Evolutionary conservation across 805 yeast species (phyloP), one percentile per base, ranked within the genome.

Genomic region (Ogataea corticis): DNA sequence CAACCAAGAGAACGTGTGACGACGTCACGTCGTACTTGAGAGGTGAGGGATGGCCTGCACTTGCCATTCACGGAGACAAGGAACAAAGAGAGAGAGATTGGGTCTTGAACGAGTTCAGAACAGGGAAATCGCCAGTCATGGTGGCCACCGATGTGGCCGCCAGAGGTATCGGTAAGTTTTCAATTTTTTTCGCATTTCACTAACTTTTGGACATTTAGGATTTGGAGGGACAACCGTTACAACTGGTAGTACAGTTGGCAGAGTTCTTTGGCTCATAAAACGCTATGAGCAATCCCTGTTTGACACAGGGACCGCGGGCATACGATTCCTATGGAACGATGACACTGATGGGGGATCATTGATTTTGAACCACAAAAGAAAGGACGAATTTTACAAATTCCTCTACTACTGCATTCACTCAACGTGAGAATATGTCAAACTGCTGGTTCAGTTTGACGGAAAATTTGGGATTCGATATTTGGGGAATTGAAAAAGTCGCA

Each of bases 131-230:
- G 45, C 96, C 97, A 55, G 85, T 94, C 63, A 90, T 94, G 97
- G 96, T 91, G 67, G 99, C 99, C 52, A 94, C 99, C 55, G 99
- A 94, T 71, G 99, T 94, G 69, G 99, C 99, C 53, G 97, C 99
- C 57, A 87, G 99, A 80, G 99, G 99, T 83, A 90, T 94, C 76
- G 97, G 96, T 89, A 88, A 72, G 97, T 87, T 42, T 41, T 21
- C 5, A 29, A 31, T 19, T 38, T 40, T 41, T 31, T 32, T 29
- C 15, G 33, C 19, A 10, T n/a, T 45, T 47, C 31, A 44, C 52
- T 50, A 48, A 51, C 51, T 39, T 34, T 29, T 30, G 44, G 28
- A 15, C 21, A 16, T 33, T 33, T 33, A 45, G 45, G 33, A 17
- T 45, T 39, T 37, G 15, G 34, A 25, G 16, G 23, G 18, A 33